Evolutionary conservation across 805 yeast species (phyloP).

Genomic region (Lachancea dasiensis): DNA sequence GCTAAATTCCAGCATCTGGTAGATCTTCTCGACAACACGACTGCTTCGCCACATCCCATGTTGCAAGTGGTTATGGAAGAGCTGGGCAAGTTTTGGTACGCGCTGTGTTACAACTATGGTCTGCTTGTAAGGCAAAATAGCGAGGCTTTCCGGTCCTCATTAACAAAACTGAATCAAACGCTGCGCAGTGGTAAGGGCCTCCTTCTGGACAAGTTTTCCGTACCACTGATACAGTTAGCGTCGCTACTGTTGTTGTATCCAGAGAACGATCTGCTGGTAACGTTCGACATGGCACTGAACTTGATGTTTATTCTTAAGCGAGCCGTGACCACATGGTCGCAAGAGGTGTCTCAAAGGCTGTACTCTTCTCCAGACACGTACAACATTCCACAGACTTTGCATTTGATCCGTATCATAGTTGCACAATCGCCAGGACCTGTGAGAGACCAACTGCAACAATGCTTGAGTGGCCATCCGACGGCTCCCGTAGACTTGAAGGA

Average conservation of each 20-base stretch:
- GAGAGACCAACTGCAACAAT: constrained; percentile 4
- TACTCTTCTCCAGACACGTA: constrained; percentile 9
- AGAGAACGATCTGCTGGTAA: constrained; percentile 6
- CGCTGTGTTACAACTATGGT: constrained; percentile 13
- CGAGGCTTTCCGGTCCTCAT: constrained; percentile 7
- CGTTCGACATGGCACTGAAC: constrained; percentile 6
- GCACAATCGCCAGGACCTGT: constrained; percentile 4
- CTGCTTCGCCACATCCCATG: background rate
- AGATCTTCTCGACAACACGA: background rate
- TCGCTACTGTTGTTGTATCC: constrained; percentile 11
- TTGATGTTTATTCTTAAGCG: constrained; percentile 8
- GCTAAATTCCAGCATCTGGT: constrained; percentile 6
- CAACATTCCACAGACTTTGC: constrained; percentile 12
- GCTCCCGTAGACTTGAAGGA: constrained; percentile 1
- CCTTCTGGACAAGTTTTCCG: constrained; percentile 3
- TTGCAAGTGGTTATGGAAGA: constrained; percentile 7
- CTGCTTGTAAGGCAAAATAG: background rate
- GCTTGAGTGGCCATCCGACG: constrained; percentile 2
- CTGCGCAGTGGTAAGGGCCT: constrained; percentile 4
- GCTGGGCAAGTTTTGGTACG: constrained; percentile 15
- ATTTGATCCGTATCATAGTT: constrained; percentile 7
- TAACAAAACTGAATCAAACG: constrained; percentile 6
- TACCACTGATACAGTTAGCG: constrained; percentile 11
- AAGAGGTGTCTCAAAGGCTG: constrained; percentile 6
- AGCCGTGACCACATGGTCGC: constrained; percentile 5